Conservation (phyloP, 1,284 basidiomycete genomes). For the Meripilus lineatus region DNA sequence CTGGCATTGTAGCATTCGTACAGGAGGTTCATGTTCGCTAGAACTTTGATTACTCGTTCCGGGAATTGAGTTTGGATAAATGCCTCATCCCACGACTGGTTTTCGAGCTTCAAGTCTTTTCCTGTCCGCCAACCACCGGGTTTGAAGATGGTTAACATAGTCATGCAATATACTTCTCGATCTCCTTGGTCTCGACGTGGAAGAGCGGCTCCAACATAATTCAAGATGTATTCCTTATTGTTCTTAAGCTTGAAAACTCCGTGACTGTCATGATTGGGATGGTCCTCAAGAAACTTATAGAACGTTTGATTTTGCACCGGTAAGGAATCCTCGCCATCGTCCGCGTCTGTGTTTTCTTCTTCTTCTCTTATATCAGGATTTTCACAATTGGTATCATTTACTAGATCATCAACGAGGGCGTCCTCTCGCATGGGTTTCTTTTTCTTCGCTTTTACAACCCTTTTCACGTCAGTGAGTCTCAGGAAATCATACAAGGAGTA, state of each 20-base stretch:
- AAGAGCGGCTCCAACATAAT: slow-evolving; percentile 7
- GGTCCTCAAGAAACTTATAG: slow-evolving; percentile 1
- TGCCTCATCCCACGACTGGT: slow-evolving; percentile 12
- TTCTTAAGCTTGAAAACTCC: not conserved
- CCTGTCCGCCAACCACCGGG: slow-evolving; percentile 11
- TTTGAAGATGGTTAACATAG: slow-evolving; percentile 8
- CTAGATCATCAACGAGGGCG: too few species aligned
- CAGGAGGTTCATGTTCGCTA: slow-evolving; percentile 17
- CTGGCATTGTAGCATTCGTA: slow-evolving; percentile 23
- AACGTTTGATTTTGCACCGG: not conserved
- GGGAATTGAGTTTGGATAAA: slow-evolving; percentile 13
- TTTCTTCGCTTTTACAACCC: not conserved
- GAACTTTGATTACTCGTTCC: slow-evolving; percentile 8
- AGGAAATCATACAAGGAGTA: slow-evolving; percentile 10
- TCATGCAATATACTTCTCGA: slow-evolving; percentile 1
- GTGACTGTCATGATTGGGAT: slow-evolving; percentile 6
- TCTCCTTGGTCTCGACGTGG: slow-evolving; percentile 4
- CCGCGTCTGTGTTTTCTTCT: not conserved
- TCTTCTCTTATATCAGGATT: not conserved
- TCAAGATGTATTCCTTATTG: not conserved
- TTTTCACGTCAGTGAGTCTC: not conserved
- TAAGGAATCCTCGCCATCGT: not conserved
- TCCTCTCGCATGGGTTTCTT: too few species aligned
- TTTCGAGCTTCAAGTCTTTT: slow-evolving; percentile 9
- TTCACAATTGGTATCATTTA: not conserved